These are phyloP conservation scores for Cordyceps javanica DNA, from an alignment of 2,329 filamentous ascomycete species.

Conservation along the genomic window DNA sequence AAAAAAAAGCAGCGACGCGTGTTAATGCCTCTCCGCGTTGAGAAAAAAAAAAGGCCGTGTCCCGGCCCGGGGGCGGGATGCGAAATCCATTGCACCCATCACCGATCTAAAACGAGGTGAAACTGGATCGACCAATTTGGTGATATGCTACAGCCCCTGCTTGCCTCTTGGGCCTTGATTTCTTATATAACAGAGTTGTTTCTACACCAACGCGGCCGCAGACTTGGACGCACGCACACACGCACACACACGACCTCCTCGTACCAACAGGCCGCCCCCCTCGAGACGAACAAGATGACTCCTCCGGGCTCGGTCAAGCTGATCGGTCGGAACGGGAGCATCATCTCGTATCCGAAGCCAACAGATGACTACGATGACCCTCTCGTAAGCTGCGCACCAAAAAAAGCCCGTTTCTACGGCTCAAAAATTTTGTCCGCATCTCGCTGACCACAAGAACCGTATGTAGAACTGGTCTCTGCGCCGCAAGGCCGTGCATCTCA, in stretches of 20 bases:
- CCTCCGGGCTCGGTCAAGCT: neutral
- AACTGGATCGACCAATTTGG: neutral
- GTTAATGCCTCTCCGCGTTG: too few species aligned
- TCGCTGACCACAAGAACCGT: neutral
- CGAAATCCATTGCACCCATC: neutral
- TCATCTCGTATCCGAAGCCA: slow-evolving; percentile 4
- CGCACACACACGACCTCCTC: neutral
- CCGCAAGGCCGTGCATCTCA: slow-evolving; percentile 2
- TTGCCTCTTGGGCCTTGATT: neutral
- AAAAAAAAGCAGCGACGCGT: neutral
- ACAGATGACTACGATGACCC: slow-evolving; percentile 10
- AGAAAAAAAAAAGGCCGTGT: neutral
- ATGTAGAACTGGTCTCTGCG: neutral
- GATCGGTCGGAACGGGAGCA: neutral
- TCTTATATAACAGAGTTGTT: neutral
- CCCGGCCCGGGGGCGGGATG: too few species aligned
- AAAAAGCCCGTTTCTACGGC: neutral
- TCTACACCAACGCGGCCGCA: neutral
- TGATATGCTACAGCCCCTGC: neutral
- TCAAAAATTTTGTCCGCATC: too few species aligned
- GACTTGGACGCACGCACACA: too few species aligned
- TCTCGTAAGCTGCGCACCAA: neutral
- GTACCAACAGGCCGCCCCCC: too few species aligned
- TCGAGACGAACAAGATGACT: neutral
- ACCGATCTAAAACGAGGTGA: neutral